Evolutionary conservation across 345 rosid genomes (phyloP), one percentile per base, ranked within the genome.

Genomic region (Gossypium herbaceum): DNA sequence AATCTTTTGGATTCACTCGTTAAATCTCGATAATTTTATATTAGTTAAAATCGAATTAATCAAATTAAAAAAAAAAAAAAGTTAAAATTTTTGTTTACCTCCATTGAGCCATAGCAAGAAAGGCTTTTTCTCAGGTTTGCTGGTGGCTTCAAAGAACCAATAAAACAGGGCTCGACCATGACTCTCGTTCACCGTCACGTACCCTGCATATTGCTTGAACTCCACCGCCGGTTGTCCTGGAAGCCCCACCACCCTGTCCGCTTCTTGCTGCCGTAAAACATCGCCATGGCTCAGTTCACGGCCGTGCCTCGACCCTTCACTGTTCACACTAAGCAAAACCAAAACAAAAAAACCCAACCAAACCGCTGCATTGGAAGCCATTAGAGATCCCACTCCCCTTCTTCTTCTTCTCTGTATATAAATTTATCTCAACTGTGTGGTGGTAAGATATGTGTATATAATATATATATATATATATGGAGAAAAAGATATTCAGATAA

Each of bases 81-180:
- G 12, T 48, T 48, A 2, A 48, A 12, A 0, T 34, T 4, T 34
- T 34, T 34, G 41, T 48, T 20, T 87, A 91, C 93, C 96, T 91
- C 96, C 96, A 74, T 92, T 92, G 81, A 92, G 89, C 97, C 97
- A 92, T 24, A 90, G 86, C 54, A 90, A 86, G 39, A 92, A 81
- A 61, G 97, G 97, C 27, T 85, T 82, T 13, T 77, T 44, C 34
- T 78, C 59, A 43, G 93, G 90, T 17, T 79, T 74, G 3, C 60
- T 60, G 3, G 86, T 68, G 22, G 97, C 91, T 77, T 92, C 91
- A 51, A 92, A 92, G 72, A 92, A 92, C 94, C 97, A 92, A 83
- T 92, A 92, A 69, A 90, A 92, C 81, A 92, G 84, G 71, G 93
- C 93, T 82, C 90, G 81, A 51, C 94, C 97, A 64, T 87, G 94